phyloP scores from a whole-genome alignment of 2,329 filamentous ascomycete genomes.

The Colletotrichum destructivum region DNA sequence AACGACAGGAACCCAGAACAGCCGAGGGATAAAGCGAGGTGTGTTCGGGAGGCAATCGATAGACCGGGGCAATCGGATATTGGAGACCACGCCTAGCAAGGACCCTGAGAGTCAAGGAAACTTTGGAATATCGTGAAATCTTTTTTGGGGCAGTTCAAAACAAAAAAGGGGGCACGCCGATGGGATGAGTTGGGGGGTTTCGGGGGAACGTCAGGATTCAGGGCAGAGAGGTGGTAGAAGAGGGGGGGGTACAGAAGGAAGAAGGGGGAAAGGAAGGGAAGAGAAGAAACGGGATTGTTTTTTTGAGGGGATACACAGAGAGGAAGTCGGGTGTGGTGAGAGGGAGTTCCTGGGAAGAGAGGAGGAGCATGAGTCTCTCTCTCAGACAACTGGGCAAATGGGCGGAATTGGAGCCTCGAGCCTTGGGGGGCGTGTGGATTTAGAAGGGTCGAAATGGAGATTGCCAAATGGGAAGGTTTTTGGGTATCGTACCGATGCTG shows the following conservation, averaged over 20 bases:
- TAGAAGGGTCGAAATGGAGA: slow-evolving; percentile 42
- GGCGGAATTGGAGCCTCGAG: neutral
- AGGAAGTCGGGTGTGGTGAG: slow-evolving; percentile 35
- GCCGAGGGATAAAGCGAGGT: slow-evolving; percentile 35
- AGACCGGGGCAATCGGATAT: slow-evolving; percentile 31
- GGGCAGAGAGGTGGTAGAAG: slow-evolving; percentile 19
- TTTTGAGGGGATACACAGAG: slow-evolving; percentile 41
- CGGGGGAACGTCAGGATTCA: neutral
- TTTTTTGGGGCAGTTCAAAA: slow-evolving; percentile 6
- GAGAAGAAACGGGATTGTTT: slow-evolving; percentile 32
- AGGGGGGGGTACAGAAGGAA: slow-evolving; percentile 39
- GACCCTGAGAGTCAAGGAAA: slow-evolving; percentile 36
- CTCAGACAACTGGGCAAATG: neutral
- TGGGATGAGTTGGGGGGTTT: slow-evolving; percentile 15
- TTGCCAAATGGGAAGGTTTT: slow-evolving; percentile 43
- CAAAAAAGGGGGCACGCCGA: slow-evolving; percentile 26
- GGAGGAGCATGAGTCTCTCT: slow-evolving; percentile 13
- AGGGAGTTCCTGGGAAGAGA: slow-evolving; percentile 26
- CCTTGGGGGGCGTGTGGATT: neutral
- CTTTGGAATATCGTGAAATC: slow-evolving; percentile 19
- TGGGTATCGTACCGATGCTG: slow-evolving; percentile 41
- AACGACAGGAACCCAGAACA: slow-evolving; percentile 45
- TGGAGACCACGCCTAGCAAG: slow-evolving; percentile 26
- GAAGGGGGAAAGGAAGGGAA: slow-evolving; percentile 32
- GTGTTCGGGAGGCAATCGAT: slow-evolving; percentile 26